Percentiles rank a stretch among this genome's conserved stretches.
These are phyloP conservation scores for Tuber brumale DNA, from an alignment of 495 filamentous ascomycete species.

Conservation along the genomic window DNA sequence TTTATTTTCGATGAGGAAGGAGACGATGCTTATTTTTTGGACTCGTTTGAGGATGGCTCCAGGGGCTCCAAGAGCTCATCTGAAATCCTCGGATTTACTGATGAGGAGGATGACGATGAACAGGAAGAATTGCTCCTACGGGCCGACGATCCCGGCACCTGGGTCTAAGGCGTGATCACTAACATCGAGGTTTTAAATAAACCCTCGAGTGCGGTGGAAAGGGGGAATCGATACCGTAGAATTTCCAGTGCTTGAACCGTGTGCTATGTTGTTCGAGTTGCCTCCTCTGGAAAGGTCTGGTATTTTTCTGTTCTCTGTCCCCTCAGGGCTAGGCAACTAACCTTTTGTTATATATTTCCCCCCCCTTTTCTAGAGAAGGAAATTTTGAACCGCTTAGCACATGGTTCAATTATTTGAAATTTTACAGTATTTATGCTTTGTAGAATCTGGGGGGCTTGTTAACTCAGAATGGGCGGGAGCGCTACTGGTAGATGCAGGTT, in stretches of 20 bases:
- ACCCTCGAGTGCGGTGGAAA: background rate
- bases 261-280: background rate
- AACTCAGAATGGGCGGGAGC: background rate
- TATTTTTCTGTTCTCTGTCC: background rate
- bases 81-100: slow-evolving; percentile 11
- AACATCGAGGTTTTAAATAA: background rate
- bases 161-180: background rate
- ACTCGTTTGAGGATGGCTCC: background rate
- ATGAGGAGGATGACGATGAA: slow-evolving; percentile 1
- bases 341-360: background rate
- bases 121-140: background rate
- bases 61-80: background rate
- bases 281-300: background rate
- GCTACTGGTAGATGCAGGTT: background rate
- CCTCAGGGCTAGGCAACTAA: background rate
- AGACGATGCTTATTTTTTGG: background rate
- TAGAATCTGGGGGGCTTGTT: background rate
- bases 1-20: slow-evolving; percentile 2
- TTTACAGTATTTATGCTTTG: background rate
- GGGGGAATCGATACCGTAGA: background rate
- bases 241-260: background rate
- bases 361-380: background rate
- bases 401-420: background rate
- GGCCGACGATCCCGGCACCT: background rate
- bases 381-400: background rate